A percentile compares a stretch with the other conserved stretches of the same genome.
Evolutionary conservation across 768 basidiomycete genomes (phyloP).

Genomic region (Suillus variegatus): DNA sequence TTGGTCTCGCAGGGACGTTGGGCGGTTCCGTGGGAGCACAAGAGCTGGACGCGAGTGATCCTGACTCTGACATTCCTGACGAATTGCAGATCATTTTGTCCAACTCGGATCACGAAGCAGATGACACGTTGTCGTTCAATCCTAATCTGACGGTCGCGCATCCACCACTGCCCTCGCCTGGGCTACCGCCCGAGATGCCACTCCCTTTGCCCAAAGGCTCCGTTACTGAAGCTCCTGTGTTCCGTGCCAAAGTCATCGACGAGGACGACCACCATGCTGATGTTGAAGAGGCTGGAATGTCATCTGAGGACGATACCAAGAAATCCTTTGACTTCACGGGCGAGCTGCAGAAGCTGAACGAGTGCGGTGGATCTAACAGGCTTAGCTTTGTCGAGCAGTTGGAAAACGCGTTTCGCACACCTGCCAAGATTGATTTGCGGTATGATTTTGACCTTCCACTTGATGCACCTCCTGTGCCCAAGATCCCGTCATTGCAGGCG

Average conservation of each 20-base stretch:
- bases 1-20: slow-evolving; percentile 69
- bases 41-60: slow-evolving; percentile 57
- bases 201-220: slow-evolving; percentile 32
- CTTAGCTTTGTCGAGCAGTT: slow-evolving; percentile 81
- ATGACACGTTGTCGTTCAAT: slow-evolving; percentile 42
- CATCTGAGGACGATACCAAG: slow-evolving; percentile 67
- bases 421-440: slow-evolving; percentile 63
- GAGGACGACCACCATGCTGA: slow-evolving; percentile 43
- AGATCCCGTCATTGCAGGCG: slow-evolving; percentile 40
- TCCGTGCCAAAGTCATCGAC: slow-evolving; percentile 47
- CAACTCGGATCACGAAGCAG: slow-evolving; percentile 38
- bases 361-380: slow-evolving; percentile 68
- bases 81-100: slow-evolving; percentile 68
- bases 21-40: slow-evolving; percentile 56
- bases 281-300: slow-evolving; percentile 39
- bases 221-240: slow-evolving; percentile 35
- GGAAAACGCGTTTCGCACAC: slow-evolving; percentile 78
- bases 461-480: slow-evolving; percentile 53
- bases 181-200: slow-evolving; percentile 43
- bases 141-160: background rate
- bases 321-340: slow-evolving; percentile 85
- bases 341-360: slow-evolving; percentile 68
- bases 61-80: slow-evolving; percentile 79
- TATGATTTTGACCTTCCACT: slow-evolving; percentile 44
- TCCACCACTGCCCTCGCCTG: slow-evolving; percentile 35